Percentiles rank a stretch among this genome's conserved stretches.
These are phyloP conservation scores for Pseudogymnoascus sp. DNA, from an alignment of 2,329 filamentous ascomycete genomes.

Conservation along the genomic window DNA sequence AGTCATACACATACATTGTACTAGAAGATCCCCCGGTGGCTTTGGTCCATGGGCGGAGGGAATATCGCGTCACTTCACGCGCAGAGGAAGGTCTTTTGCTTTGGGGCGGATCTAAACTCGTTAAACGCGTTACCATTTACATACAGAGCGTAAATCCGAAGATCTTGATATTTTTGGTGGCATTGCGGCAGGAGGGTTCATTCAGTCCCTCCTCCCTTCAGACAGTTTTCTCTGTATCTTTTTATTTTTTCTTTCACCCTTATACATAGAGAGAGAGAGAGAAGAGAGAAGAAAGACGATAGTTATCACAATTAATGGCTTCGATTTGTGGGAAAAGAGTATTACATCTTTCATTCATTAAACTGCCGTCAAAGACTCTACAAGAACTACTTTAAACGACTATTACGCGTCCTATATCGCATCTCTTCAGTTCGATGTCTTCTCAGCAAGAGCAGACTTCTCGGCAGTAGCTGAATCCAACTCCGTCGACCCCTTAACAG, in stretches of 20 bases:
- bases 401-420: not conserved
- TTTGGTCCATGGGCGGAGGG: not conserved
- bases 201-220: not conserved
- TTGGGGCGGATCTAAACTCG: not conserved
- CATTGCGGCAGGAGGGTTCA: not conserved
- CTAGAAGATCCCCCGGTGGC: not conserved
- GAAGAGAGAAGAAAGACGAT: not conserved
- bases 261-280: not conserved
- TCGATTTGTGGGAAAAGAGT: not conserved
- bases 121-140: not conserved
- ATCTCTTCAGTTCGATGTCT: not conserved
- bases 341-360: not conserved
- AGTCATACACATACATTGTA: not conserved
- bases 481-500: not conserved
- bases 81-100: not conserved
- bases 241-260: not conserved
- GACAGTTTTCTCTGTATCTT: not conserved
- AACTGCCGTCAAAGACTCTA: not conserved
- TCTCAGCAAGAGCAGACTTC: not conserved
- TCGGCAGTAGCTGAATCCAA: not conserved
- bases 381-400: not conserved
- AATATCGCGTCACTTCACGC: not conserved
- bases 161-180: conserved; percentile 6
- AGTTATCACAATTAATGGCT: conserved; percentile 1
- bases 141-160: conserved; percentile 6